Evolutionary conservation across 2,329 filamentous ascomycete genomes (phyloP).

Genomic region (Aplosporella prunicola): DNA sequence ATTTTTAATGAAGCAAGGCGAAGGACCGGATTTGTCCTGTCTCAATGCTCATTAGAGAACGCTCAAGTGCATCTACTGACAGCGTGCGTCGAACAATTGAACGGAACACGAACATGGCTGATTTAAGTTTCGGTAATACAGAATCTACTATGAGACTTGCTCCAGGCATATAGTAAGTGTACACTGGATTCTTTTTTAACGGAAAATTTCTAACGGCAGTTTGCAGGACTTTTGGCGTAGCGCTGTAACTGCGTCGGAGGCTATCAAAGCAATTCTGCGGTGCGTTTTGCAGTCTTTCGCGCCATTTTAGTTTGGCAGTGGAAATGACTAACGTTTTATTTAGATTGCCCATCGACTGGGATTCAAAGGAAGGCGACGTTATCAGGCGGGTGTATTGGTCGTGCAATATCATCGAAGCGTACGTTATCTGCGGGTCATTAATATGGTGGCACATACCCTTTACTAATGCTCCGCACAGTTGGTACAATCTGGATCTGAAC

Average conservation of each 20-base stretch:
- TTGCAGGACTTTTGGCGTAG: not conserved
- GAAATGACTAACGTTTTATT: not conserved
- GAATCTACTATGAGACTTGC: not conserved
- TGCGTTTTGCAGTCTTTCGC: conserved; percentile 11
- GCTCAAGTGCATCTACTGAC: not conserved
- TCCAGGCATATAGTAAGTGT: not conserved
- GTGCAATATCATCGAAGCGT: conserved; percentile 48
- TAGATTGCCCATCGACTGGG: not conserved
- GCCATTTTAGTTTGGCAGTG: not conserved
- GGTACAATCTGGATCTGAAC: conserved; percentile 49
- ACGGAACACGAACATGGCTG: too few relatives aligned
- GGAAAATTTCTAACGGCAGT: not conserved
- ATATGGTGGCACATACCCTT: not conserved
- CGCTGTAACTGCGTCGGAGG: not conserved
- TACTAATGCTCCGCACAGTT: too few relatives aligned
- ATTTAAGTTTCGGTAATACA: too few relatives aligned
- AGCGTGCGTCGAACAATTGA: too few relatives aligned
- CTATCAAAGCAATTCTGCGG: not conserved
- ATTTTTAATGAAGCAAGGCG: conserved; percentile 3
- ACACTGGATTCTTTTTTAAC: too few relatives aligned
- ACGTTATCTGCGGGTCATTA: conserved; percentile 6
- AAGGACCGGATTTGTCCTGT: not conserved
- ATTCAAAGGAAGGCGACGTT: not conserved
- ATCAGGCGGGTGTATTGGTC: conserved; percentile 39
- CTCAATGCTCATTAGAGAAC: not conserved